Conservation (phyloP, 345 rosid genomes). For the Salix viminalis region DNA sequence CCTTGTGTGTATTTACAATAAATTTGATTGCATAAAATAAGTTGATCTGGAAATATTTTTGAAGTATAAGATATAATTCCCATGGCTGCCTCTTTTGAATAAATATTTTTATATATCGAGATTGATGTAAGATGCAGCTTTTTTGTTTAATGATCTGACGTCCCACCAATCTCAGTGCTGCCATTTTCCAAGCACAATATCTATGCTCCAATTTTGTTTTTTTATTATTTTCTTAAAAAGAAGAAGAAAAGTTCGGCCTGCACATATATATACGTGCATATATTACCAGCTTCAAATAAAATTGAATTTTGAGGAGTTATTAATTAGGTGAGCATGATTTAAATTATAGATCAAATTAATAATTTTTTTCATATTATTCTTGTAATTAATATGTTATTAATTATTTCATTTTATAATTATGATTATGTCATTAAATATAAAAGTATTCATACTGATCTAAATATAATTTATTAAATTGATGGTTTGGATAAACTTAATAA, state of each 20-base stretch:
- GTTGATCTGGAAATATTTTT: neutral
- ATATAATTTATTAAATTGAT: too few species aligned
- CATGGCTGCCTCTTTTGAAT: neutral
- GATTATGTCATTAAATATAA: too few species aligned
- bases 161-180: slow-evolving; percentile 7
- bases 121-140: neutral
- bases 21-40: neutral
- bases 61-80: neutral
- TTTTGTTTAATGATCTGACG: neutral
- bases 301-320: too few species aligned
- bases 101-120: neutral
- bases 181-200: slow-evolving; percentile 20
- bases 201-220: neutral
- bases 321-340: too few species aligned
- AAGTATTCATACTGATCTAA: too few species aligned
- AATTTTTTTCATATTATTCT: too few species aligned
- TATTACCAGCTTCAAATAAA: neutral
- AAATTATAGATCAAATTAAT: too few species aligned
- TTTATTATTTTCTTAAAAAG: neutral
- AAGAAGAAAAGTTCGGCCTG: neutral
- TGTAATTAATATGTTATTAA: too few species aligned
- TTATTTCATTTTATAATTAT: too few species aligned
- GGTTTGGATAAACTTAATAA: too few species aligned
- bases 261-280: neutral
- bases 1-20: too few species aligned